Conservation (phyloP, 257 asterid genomes). For the Fraxinus americana region DNA sequence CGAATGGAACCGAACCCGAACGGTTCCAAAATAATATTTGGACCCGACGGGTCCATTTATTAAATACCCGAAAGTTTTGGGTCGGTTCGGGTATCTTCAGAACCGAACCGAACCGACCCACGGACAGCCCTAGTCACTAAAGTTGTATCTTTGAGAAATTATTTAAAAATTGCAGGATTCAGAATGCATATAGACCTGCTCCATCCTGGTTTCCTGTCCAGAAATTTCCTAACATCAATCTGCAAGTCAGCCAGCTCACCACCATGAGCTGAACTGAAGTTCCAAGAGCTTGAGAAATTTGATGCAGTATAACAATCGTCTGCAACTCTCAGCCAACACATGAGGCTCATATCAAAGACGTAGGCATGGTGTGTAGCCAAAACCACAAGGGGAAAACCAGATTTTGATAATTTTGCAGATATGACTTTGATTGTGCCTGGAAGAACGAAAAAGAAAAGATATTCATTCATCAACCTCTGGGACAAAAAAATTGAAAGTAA, state of each 20-base stretch:
- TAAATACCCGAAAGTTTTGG: too few relatives aligned
- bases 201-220: constrained; percentile 95
- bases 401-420: constrained; percentile 85
- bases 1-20: too few relatives aligned
- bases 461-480: neutral
- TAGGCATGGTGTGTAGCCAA: constrained; percentile 92
- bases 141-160: neutral
- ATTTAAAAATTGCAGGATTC: constrained; percentile 5
- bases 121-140: too few relatives aligned
- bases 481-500: neutral
- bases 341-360: constrained; percentile 75
- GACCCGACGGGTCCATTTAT: too few relatives aligned
- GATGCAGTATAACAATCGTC: constrained; percentile 97
- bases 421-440: constrained; percentile 84
- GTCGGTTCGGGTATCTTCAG: too few relatives aligned
- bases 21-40: too few relatives aligned
- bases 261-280: constrained; percentile 71
- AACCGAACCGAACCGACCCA: too few relatives aligned
- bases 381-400: constrained; percentile 87
- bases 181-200: constrained; percentile 61
- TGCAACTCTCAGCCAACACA: constrained; percentile 97
- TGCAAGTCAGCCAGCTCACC: constrained; percentile 93
- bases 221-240: constrained; percentile 85
- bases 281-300: constrained; percentile 91
- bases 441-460: constrained; percentile 17